Conservation (phyloP, 2,329 filamentous ascomycete genomes). For the Trichoderma atroviride region DNA sequence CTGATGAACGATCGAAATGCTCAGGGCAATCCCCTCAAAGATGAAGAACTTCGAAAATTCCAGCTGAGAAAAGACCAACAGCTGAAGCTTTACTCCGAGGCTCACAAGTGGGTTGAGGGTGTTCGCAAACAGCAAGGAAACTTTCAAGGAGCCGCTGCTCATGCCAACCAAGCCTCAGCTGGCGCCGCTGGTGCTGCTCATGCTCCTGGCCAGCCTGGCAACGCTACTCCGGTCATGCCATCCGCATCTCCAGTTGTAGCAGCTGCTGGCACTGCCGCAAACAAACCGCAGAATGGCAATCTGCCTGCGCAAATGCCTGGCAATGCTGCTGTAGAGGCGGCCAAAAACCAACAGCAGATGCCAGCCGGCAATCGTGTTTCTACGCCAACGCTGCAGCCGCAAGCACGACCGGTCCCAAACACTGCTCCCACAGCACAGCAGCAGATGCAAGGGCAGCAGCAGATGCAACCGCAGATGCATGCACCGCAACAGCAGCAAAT, state of each 20-base stretch:
- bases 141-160: constrained; percentile 34
- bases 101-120: constrained; percentile 51
- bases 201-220: constrained; percentile 31
- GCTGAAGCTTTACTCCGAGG: constrained; percentile 50
- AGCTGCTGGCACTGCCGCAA: constrained; percentile 28
- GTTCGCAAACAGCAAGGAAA: constrained; percentile 51
- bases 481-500: constrained; percentile 33
- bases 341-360: constrained; percentile 47
- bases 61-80: constrained; percentile 49
- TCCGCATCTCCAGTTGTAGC: background rate
- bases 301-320: constrained; percentile 44
- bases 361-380: constrained; percentile 36
- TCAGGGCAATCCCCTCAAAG: constrained; percentile 47
- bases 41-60: constrained; percentile 52
- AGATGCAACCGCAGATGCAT: constrained; percentile 14
- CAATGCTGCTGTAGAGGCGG: constrained; percentile 50
- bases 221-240: constrained; percentile 30
- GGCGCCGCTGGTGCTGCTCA: constrained; percentile 26
- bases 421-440: constrained; percentile 34
- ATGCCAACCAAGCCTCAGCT: constrained; percentile 33
- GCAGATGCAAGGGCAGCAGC: constrained; percentile 29
- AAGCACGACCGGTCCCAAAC: constrained; percentile 36
- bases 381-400: constrained; percentile 32
- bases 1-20: constrained; percentile 47
- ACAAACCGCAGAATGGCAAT: constrained; percentile 36